These are phyloP conservation scores for Coniella vitis DNA, from an alignment of 2,329 filamentous ascomycete genomes.

Conservation along the genomic window DNA sequence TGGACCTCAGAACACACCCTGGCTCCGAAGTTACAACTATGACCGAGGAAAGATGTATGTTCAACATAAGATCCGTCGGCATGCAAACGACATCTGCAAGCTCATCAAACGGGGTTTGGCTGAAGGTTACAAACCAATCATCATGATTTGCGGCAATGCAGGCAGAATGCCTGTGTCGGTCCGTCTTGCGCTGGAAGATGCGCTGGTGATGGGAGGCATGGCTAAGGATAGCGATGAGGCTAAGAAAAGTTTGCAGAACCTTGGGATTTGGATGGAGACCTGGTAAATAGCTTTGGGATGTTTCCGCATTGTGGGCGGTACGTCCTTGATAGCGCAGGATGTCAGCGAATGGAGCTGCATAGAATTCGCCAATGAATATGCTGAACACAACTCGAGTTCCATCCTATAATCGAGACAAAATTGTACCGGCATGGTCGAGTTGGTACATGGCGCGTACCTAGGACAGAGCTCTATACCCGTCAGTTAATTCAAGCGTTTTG, in stretches of 20 bases:
- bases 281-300: conserved; percentile 35
- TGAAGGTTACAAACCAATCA: conserved; percentile 31
- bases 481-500: too few relatives aligned
- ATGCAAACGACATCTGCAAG: conserved; percentile 30
- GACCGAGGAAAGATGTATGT: conserved; percentile 45
- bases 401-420: too few relatives aligned
- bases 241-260: conserved; percentile 28
- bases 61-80: conserved; percentile 44
- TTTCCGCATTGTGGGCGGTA: neutral
- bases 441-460: too few relatives aligned
- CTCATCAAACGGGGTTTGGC: conserved; percentile 23
- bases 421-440: too few relatives aligned
- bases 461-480: too few relatives aligned
- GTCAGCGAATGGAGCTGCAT: too few relatives aligned
- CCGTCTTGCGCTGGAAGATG: conserved; percentile 43
- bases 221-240: conserved; percentile 30
- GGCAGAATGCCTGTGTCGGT: conserved; percentile 53
- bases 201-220: conserved; percentile 33
- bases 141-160: conserved; percentile 50
- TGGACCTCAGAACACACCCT: conserved; percentile 10
- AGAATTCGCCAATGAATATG: too few relatives aligned
- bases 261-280: conserved; percentile 52
- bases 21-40: conserved; percentile 14
- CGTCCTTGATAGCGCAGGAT: too few relatives aligned
- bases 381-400: too few relatives aligned